phyloP scores from a whole-genome alignment of 768 basidiomycete species.

The Sporobolomyces roseus region DNA sequence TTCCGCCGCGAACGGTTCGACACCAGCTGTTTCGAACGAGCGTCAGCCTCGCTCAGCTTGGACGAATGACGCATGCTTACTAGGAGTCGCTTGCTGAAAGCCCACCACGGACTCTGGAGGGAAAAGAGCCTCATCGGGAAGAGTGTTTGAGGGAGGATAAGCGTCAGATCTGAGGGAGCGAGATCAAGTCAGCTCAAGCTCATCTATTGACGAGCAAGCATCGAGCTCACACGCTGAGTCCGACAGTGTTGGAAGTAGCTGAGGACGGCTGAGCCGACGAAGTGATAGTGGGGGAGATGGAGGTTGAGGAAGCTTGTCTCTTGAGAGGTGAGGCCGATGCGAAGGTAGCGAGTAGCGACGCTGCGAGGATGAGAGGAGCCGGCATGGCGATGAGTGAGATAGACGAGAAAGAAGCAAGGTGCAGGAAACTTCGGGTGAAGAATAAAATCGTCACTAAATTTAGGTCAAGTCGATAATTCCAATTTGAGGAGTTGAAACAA shows the following conservation, averaged over 20 bases:
- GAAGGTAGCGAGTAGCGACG: slow-evolving; percentile 4
- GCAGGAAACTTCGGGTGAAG: too few species aligned
- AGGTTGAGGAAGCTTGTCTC: not conserved
- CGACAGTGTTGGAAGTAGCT: not conserved
- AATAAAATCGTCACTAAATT: too few species aligned
- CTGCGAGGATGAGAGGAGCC: not conserved
- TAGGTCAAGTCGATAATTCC: too few species aligned
- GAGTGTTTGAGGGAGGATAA: slow-evolving; percentile 7
- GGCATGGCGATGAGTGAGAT: not conserved
- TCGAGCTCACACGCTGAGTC: slow-evolving; percentile 5
- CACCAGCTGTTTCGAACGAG: slow-evolving; percentile 11
- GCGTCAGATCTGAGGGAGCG: not conserved
- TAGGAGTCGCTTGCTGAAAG: slow-evolving; percentile 15
- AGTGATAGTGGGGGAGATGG: slow-evolving; percentile 5
- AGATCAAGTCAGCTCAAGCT: not conserved
- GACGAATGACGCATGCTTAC: not conserved
- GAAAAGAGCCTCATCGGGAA: slow-evolving; percentile 42
- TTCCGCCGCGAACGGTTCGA: slow-evolving; percentile 46
- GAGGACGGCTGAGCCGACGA: not conserved
- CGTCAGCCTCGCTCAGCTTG: too few species aligned
- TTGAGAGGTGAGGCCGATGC: slow-evolving; percentile 9
- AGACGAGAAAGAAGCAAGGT: too few species aligned
- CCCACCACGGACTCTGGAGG: slow-evolving; percentile 44
- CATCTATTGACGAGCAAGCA: not conserved
- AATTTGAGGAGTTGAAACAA: not conserved